A percentile compares a stretch with the other conserved stretches of the same genome.
phyloP scores from a whole-genome alignment of 2,329 filamentous ascomycete genomes.

The Colletotrichum sp. region DNA sequence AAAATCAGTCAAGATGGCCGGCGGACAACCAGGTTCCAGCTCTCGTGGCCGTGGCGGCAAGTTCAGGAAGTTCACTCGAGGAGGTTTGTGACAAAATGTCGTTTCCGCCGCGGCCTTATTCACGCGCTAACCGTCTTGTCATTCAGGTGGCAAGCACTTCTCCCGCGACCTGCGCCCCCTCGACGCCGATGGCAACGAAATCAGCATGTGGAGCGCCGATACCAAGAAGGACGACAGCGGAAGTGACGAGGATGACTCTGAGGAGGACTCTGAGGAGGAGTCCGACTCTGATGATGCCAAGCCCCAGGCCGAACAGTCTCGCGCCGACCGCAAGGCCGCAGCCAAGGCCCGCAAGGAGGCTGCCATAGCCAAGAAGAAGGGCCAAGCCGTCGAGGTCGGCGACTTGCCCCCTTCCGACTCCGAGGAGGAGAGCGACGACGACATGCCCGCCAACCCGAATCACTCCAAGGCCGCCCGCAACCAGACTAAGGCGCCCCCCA shows the following conservation, averaged over 20 bases:
- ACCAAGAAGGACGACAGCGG: constrained; percentile 51
- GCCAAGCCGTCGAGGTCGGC: constrained; percentile 77
- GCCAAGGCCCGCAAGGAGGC: constrained; percentile 93
- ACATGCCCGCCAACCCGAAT: constrained; percentile 90
- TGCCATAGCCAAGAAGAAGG: constrained; percentile 78
- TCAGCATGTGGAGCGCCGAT: constrained; percentile 84
- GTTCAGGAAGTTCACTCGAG: constrained; percentile 90
- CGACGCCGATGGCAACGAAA: constrained; percentile 86
- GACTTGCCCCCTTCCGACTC: constrained; percentile 81
- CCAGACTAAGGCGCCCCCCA: constrained; percentile 52
- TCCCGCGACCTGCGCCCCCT: constrained; percentile 88
- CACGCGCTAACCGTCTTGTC: constrained; percentile 17
- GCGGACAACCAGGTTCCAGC: constrained; percentile 48
- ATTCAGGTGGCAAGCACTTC: constrained; percentile 88
- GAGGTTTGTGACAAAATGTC: constrained; percentile 65
- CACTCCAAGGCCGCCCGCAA: constrained; percentile 78
- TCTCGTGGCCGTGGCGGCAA: constrained; percentile 88
- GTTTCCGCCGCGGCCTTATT: neutral
- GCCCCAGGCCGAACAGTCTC: constrained; percentile 62
- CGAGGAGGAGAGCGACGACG: constrained; percentile 61
- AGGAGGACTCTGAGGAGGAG: constrained; percentile 55
- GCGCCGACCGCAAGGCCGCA: constrained; percentile 85
- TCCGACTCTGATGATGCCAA: constrained; percentile 53
- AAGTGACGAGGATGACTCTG: constrained; percentile 57
- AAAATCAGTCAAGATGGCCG: constrained; percentile 48